Base-by-base conservation (phyloP, 1,284 basidiomycete species). In the Trametes hirsuta region DNA sequence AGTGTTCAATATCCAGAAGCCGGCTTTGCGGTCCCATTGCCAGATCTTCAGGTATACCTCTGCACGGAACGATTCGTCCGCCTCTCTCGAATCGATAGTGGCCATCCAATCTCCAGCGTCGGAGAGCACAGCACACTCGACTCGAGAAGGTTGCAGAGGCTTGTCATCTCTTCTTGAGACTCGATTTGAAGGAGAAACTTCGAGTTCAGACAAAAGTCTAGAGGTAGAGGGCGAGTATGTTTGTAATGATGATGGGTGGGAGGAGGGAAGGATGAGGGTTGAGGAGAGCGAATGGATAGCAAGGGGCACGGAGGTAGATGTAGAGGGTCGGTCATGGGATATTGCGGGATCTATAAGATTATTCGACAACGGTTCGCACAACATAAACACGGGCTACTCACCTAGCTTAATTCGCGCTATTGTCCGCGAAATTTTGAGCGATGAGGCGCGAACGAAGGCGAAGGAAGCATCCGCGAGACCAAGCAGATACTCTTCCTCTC, bases 221-320 rank as follows among this genome's bases (percentile, higher is more conserved):
- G 90, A 90, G 8, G 86, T 83, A 12, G 82, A 76, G 0, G 91
- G 88, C 36, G 94, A 91, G 76, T 94, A 96, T 45, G 94, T 88
- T 77, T 99, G 97, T 45, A 99, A 78, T 12, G 94, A 94, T 5
- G 96, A 97, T 0, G 95, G 92, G 72, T 99, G 95, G 0, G 96
- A 97, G 0, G 97, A 95, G 0, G 94, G 91, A 15, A 99, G 83
- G 58, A 98, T 84, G 55, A 97, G 76, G 1, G 91, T 86, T n/a
- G 86, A 85, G 8, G 92, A 86, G 10, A 77, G 75, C 4, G 81
- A 75, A 71, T 97, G 93, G 50, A 91, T 77, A 6, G 90, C 88
- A 44, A 97, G 80, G 6, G 90, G 90, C 22, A 81, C 72, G 18
- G 77, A 66, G 5, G 72, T 73, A n/a, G 79, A 77, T 15, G 78